Evolutionary conservation across 768 basidiomycete genomes (phyloP).

Genomic region (Russula lepida): DNA sequence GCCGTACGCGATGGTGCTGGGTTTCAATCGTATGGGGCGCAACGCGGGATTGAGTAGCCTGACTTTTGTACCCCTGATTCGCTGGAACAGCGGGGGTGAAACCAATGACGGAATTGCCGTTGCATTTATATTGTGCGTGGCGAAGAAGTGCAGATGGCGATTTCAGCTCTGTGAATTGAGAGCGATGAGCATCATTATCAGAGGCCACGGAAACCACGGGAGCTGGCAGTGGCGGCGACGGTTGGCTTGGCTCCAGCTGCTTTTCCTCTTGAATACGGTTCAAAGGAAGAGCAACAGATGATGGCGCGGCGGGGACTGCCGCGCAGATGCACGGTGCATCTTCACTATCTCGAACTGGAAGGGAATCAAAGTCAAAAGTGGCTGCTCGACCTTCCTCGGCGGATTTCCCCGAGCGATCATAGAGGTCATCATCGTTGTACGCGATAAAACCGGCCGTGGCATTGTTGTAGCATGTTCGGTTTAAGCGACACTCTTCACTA

Average conservation of each 20-base stretch:
- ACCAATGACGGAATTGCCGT: not conserved
- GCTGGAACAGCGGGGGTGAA: conserved; percentile 3
- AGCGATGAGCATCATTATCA: not conserved
- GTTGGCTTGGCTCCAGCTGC: not conserved
- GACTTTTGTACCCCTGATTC: conserved; percentile 12
- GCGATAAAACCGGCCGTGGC: conserved; percentile 30
- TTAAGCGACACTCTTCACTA: conserved; percentile 20
- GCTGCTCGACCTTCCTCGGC: conserved; percentile 18
- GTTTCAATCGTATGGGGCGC: conserved; percentile 18
- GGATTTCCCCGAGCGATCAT: conserved; percentile 9
- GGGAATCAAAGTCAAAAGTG: conserved; percentile 31
- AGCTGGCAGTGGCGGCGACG: not conserved
- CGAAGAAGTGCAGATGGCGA: conserved; percentile 10
- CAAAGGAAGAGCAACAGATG: conserved; percentile 21
- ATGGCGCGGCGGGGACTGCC: conserved; percentile 16
- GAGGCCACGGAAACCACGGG: not conserved
- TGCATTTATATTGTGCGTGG: conserved; percentile 17
- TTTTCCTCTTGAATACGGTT: conserved; percentile 4
- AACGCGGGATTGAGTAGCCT: not conserved
- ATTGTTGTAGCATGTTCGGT: conserved; percentile 18
- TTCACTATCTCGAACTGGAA: conserved; percentile 25
- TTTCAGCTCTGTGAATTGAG: not conserved
- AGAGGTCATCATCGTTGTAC: conserved; percentile 25
- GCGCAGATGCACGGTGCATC: conserved; percentile 16
- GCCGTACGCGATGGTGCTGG: conserved; percentile 39